Conservation (phyloP, 2,329 filamentous ascomycete genomes). For the Zelopaecilomyces penicillatus region DNA sequence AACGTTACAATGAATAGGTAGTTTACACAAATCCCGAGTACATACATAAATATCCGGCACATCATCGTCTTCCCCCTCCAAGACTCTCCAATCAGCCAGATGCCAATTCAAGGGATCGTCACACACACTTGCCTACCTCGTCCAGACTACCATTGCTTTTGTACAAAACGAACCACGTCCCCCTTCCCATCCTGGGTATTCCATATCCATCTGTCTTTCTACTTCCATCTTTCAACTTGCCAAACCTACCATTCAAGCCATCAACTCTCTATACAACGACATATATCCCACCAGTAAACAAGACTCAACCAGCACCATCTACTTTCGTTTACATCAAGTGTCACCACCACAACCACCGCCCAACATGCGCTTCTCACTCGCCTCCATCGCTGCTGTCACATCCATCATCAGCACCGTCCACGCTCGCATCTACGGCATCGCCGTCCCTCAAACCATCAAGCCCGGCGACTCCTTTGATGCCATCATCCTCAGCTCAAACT, state of each 20-base stretch:
- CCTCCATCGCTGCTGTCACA: constrained; percentile 10
- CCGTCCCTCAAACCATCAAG: constrained; percentile 30
- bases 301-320: neutral
- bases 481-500: constrained; percentile 31
- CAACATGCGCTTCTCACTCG: constrained; percentile 16
- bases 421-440: constrained; percentile 35
- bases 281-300: neutral
- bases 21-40: too few relatives aligned
- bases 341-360: neutral
- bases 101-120: too few relatives aligned
- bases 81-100: too few relatives aligned
- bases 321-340: neutral
- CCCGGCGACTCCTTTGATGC: constrained; percentile 29
- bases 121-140: too few relatives aligned
- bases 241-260: neutral
- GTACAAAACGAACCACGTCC: too few relatives aligned
- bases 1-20: too few relatives aligned
- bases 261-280: neutral
- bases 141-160: too few relatives aligned
- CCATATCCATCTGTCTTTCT: neutral
- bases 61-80: too few relatives aligned
- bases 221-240: neutral
- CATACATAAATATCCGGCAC: too few relatives aligned
- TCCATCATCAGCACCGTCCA: constrained; percentile 18
- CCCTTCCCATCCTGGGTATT: too few relatives aligned